Conservation (phyloP, 2,329 filamentous ascomycete species). For the Aureobasidium sp. region DNA sequence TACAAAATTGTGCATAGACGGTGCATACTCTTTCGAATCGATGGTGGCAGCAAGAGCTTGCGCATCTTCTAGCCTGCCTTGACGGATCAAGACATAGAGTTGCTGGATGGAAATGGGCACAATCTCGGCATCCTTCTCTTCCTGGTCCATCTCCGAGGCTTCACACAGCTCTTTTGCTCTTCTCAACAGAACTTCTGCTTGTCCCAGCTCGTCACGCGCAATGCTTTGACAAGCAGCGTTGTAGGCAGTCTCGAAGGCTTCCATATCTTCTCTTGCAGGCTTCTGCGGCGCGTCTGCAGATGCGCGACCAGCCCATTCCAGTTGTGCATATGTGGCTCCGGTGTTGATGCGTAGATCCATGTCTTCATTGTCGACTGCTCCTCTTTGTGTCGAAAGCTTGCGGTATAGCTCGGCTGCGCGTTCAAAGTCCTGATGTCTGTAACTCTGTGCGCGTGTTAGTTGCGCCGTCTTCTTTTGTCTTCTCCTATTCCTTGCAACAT, state of each 20-base stretch:
- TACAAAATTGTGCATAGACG: background rate
- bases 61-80: slow-evolving; percentile 62
- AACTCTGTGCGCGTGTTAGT: slow-evolving; percentile 41
- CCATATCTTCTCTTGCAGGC: slow-evolving; percentile 54
- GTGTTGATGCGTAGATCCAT: slow-evolving; percentile 72
- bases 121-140: slow-evolving; percentile 68
- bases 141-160: slow-evolving; percentile 51
- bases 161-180: slow-evolving; percentile 65
- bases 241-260: slow-evolving; percentile 75
- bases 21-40: slow-evolving; percentile 53
- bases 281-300: slow-evolving; percentile 46
- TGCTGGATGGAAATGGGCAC: slow-evolving; percentile 71
- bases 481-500: too few species aligned
- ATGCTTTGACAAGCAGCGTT: slow-evolving; percentile 71
- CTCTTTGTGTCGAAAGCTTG: slow-evolving; percentile 44
- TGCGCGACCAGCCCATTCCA: slow-evolving; percentile 59
- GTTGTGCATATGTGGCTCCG: slow-evolving; percentile 64
- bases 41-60: slow-evolving; percentile 56
- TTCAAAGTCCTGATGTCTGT: slow-evolving; percentile 67
- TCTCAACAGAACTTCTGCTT: slow-evolving; percentile 61
- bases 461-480: too few species aligned
- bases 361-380: slow-evolving; percentile 52
- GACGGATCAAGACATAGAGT: slow-evolving; percentile 60
- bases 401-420: slow-evolving; percentile 59
- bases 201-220: slow-evolving; percentile 58